A percentile compares a stretch with the other conserved stretches of the same genome.
Evolutionary conservation across 1,284 basidiomycete species (phyloP).

Genomic region (Leccinum solheimii): DNA sequence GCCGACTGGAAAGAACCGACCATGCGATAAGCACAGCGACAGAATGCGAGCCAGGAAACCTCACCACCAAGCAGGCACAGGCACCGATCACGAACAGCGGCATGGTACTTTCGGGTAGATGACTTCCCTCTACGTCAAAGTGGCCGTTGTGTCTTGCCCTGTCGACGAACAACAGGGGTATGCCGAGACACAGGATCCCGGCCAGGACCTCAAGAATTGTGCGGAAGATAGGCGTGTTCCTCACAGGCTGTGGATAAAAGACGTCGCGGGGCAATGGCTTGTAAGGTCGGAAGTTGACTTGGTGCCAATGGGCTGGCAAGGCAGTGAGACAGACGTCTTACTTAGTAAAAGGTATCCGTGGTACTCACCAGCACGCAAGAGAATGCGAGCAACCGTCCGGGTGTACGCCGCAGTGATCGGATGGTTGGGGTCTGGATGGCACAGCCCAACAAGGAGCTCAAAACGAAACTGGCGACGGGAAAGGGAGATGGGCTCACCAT

Average conservation of each 20-base stretch:
- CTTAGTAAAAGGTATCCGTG: not conserved
- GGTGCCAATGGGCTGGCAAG: slow-evolving; percentile 67
- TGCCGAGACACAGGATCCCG: slow-evolving; percentile 64
- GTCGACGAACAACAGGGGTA: slow-evolving; percentile 69
- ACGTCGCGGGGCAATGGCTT: slow-evolving; percentile 60
- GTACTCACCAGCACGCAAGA: slow-evolving; percentile 62
- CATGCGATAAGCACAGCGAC: slow-evolving; percentile 12
- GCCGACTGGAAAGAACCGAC: slow-evolving; percentile 54
- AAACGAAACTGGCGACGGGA: not conserved
- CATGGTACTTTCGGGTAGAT: slow-evolving; percentile 45
- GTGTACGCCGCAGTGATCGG: slow-evolving; percentile 56
- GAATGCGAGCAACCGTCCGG: slow-evolving; percentile 63
- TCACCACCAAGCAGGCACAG: slow-evolving; percentile 67
- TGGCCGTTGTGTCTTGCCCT: slow-evolving; percentile 44
- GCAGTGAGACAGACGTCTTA: slow-evolving; percentile 3
- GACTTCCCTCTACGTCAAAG: slow-evolving; percentile 59
- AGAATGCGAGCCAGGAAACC: slow-evolving; percentile 29
- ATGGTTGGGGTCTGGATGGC: slow-evolving; percentile 33
- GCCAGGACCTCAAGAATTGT: slow-evolving; percentile 56
- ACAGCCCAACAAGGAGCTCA: slow-evolving; percentile 12
- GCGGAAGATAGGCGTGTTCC: slow-evolving; percentile 47
- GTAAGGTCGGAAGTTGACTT: slow-evolving; percentile 61
- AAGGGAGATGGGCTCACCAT: slow-evolving; percentile 38
- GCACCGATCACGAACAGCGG: slow-evolving; percentile 64
- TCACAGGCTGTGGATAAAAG: slow-evolving; percentile 30